phyloP scores from a whole-genome alignment of 2,329 filamentous ascomycete genomes.

The Pseudocercospora cruenta region DNA sequence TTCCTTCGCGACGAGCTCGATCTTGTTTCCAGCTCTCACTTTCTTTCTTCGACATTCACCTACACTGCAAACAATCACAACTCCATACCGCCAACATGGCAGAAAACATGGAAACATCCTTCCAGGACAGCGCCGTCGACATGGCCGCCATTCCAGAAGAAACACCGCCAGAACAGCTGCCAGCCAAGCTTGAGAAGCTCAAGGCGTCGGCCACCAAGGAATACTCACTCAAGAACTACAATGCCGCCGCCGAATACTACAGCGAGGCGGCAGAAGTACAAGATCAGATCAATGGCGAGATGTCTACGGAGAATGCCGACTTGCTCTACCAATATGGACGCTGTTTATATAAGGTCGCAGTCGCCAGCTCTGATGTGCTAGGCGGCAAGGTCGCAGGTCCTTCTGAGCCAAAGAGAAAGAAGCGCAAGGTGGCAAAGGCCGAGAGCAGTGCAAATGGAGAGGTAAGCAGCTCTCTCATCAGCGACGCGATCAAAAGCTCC shows the following conservation, averaged over 20 bases:
- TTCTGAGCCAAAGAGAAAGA: constrained; percentile 58
- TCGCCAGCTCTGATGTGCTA: constrained; percentile 91
- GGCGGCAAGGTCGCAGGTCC: constrained; percentile 73
- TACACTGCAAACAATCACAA: not conserved
- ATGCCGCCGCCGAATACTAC: constrained; percentile 82
- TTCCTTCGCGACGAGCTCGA: not conserved
- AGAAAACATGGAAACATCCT: not conserved
- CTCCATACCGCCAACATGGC: not conserved
- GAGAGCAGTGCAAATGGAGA: constrained; percentile 31
- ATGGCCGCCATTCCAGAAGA: not conserved
- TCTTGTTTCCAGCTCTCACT: not conserved
- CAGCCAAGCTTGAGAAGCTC: constrained; percentile 62
- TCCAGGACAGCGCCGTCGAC: not conserved
- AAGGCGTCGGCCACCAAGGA: constrained; percentile 79
- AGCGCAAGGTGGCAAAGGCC: constrained; percentile 38
- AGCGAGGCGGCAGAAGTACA: constrained; percentile 88
- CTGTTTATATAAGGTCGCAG: constrained; percentile 89
- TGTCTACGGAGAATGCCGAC: constrained; percentile 87
- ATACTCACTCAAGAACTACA: constrained; percentile 87
- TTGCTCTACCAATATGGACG: constrained; percentile 93
- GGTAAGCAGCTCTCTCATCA: constrained; percentile 34
- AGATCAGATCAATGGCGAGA: constrained; percentile 88
- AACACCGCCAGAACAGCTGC: constrained; percentile 23
- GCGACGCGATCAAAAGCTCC: constrained; percentile 38
- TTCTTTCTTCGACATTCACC: not conserved